Percentiles rank a stretch among this genome's conserved stretches.
Evolutionary conservation across 176 grass and related monocot genomes (phyloP).

Genomic region (Cenchrus fungigraminus): DNA sequence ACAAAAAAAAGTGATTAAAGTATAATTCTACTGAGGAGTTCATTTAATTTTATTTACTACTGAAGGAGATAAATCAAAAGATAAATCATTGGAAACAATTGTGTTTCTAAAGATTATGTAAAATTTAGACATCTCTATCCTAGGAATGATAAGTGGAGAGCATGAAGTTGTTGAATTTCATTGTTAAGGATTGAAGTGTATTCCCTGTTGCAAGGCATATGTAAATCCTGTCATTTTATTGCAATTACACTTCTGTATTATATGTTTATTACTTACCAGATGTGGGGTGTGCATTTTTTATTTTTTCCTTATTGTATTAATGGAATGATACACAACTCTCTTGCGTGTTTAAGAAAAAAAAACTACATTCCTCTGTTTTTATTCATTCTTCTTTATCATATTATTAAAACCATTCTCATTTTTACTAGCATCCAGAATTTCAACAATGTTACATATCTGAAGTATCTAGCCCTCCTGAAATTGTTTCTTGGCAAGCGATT

Average conservation of each 20-base stretch:
- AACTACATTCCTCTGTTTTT: neutral
- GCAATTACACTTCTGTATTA: neutral
- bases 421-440: neutral
- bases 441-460: neutral
- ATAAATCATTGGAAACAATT: neutral
- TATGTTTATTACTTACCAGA: neutral
- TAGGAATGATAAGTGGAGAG: neutral
- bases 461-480: neutral
- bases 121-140: neutral
- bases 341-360: too few relatives aligned
- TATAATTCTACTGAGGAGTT: neutral
- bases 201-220: neutral
- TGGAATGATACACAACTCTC: too few relatives aligned
- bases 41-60: neutral
- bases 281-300: too few relatives aligned
- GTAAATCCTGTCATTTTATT: neutral
- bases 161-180: neutral
- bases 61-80: neutral
- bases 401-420: neutral
- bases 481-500: neutral
- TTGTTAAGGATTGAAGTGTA: constrained; percentile 1
- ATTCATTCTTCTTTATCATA: neutral
- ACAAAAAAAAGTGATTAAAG: neutral
- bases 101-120: neutral
- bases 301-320: too few relatives aligned